Evolutionary conservation across 805 yeast species (phyloP), one percentile per base, ranked within the genome.

Genomic region (Dipodascus geniculatus): DNA sequence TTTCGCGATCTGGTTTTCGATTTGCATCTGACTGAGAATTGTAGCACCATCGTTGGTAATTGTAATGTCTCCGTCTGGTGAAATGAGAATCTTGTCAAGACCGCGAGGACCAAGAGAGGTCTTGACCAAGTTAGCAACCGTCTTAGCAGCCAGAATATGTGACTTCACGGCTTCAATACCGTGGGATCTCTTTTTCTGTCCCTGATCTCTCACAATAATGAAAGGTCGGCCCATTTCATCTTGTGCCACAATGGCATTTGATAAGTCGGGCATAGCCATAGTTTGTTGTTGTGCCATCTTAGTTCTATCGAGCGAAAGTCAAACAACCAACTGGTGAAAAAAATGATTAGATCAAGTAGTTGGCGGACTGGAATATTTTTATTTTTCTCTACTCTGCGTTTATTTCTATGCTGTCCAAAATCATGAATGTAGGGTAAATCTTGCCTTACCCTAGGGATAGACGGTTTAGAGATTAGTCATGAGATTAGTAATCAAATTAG

Each of bases 161-260:
- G 91, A 64, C 63, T 73, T 79, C 69, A 81, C 76, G 57, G 97
- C 89, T 68, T 93, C 88, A 48, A 80, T 69, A 23, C 95, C 95
- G 60, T 84, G 89, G 8, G 79, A 74, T 67, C 90, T 63, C 61
- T 77, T 73, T 66, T 79, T 79, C 56, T 71, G 71, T 24, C 82
- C 83, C 64, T 79, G 83, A 65, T 93, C 99, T 68, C 93, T 82
- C 53, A 93, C 99, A 67, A 93, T 93, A 66, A 93, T 91, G 68
- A 93, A 88, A 20, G 99, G 99, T 71, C 99, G 83, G 20, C 99
- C 99, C 90, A 86, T 87, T 71, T 93, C 99, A 69, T 93, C 99
- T 71, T 91, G 99, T 2, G 99, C 98, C 74, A 93, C 88, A 63
- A 93, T 89, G 71, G 99, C 99, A 65, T 95, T 93, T 61, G 98